Conservation (phyloP, 495 filamentous ascomycete species). For the Talaromyces nanjingensis region DNA sequence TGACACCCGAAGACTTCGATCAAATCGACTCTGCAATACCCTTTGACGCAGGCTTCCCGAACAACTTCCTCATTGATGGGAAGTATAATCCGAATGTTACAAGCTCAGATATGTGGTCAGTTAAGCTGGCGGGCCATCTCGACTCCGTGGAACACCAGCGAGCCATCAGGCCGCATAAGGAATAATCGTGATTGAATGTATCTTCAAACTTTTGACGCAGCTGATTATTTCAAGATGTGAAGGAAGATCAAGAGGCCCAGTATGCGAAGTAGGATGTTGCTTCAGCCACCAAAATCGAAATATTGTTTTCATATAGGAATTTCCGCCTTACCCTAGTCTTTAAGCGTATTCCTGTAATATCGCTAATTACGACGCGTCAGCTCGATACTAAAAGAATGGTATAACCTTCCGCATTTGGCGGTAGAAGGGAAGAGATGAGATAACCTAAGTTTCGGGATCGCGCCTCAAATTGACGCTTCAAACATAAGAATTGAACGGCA, state of each 20-base stretch:
- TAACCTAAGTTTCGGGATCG: too few relatives aligned
- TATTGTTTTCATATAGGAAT: too few relatives aligned
- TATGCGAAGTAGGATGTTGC: too few relatives aligned
- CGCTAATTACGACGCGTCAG: too few relatives aligned
- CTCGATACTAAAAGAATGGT: neutral
- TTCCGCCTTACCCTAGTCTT: too few relatives aligned
- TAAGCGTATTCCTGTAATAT: too few relatives aligned
- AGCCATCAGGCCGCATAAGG: neutral
- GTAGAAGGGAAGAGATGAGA: too few relatives aligned
- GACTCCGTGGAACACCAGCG: neutral
- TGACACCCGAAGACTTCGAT: slow-evolving; percentile 54
- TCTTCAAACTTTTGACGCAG: neutral
- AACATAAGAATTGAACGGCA: too few relatives aligned
- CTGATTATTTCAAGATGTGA: neutral
- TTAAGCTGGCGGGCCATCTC: neutral
- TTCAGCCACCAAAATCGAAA: too few relatives aligned
- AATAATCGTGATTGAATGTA: neutral
- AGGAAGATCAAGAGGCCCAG: neutral
- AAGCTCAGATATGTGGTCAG: neutral
- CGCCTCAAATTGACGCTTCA: too few relatives aligned
- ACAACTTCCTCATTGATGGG: slow-evolving; percentile 32
- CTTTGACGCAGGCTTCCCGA: slow-evolving; percentile 60
- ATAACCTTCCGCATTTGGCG: too few relatives aligned
- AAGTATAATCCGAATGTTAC: neutral
- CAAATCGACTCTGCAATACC: slow-evolving; percentile 56